These are phyloP conservation scores for Trametes sanguinea DNA, from an alignment of 768 basidiomycete species.

Conservation along the genomic window DNA sequence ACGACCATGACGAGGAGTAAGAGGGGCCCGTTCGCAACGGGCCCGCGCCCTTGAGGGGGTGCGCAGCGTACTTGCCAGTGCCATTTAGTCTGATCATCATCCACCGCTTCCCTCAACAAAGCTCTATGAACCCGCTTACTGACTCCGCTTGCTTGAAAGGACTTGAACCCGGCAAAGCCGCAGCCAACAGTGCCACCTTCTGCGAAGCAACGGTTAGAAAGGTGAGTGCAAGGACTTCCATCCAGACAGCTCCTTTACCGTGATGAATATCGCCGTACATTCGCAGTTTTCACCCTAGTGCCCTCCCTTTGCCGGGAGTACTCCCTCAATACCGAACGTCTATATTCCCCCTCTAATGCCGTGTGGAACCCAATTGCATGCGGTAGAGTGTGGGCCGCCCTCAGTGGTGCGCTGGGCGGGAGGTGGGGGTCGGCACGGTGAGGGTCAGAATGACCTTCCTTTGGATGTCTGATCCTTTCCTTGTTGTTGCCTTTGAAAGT, in stretches of 20 bases:
- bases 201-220: neutral
- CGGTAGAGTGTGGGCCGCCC: constrained; percentile 65
- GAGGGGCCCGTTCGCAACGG: constrained; percentile 80
- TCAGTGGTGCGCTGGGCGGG: constrained; percentile 65
- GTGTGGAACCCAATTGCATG: constrained; percentile 69
- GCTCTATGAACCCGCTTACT: no score
- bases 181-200: no score
- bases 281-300: constrained; percentile 87
- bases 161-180: neutral
- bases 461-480: constrained; percentile 81
- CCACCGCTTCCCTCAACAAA: no score
- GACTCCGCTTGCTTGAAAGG: neutral
- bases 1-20: constrained; percentile 85
- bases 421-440: no score
- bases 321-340: constrained; percentile 73
- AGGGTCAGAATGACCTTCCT: constrained; percentile 74
- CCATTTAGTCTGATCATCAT: constrained; percentile 50
- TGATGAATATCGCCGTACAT: constrained; percentile 64
- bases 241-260: neutral
- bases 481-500: constrained; percentile 3
- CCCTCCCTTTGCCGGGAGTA: constrained; percentile 57
- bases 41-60: constrained; percentile 55
- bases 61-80: constrained; percentile 87
- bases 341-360: constrained; percentile 65
- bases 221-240: neutral